Conservation (phyloP, 2,329 filamentous ascomycete genomes). For the Colletotrichum cordylinicola region DNA sequence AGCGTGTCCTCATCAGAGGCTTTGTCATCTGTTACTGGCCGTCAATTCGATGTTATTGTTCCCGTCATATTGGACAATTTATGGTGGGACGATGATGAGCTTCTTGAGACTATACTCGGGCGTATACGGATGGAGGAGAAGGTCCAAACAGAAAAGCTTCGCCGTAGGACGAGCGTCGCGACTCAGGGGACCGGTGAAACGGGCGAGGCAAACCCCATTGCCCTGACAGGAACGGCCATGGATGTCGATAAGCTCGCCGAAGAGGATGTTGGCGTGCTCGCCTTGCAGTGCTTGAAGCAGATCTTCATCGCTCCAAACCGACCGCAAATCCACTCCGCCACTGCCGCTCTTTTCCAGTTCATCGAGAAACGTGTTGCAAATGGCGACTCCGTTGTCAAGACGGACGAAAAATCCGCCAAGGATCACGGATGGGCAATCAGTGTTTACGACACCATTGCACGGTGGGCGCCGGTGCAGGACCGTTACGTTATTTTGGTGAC, state of each 20-base stretch:
- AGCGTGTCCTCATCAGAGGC: constrained; percentile 82
- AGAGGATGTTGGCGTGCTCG: constrained; percentile 84
- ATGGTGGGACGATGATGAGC: constrained; percentile 74
- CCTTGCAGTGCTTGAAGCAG: constrained; percentile 84
- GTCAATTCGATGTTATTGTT: constrained; percentile 79
- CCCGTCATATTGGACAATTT: constrained; percentile 89
- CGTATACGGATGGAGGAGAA: constrained; percentile 73
- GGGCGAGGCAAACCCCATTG: constrained; percentile 69
- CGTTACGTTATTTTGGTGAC: constrained; percentile 89
- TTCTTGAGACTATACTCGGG: constrained; percentile 72
- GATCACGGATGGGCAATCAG: constrained; percentile 80
- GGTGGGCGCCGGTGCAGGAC: constrained; percentile 93
- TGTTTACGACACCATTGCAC: constrained; percentile 79
- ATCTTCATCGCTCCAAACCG: constrained; percentile 86
- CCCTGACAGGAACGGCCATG: constrained; percentile 79
- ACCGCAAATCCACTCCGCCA: constrained; percentile 80
- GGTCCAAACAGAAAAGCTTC: constrained; percentile 67
- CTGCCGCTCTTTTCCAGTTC: constrained; percentile 76
- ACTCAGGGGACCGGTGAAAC: constrained; percentile 78
- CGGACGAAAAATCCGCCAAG: constrained; percentile 43
- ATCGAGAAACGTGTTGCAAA: constrained; percentile 65
- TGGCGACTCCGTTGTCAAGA: constrained; percentile 58
- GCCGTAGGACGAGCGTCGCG: constrained; percentile 78
- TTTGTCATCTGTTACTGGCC: constrained; percentile 74
- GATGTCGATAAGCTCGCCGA: constrained; percentile 92